Conservation (phyloP, 805 yeast species). For the Dipodascus albidus region DNA sequence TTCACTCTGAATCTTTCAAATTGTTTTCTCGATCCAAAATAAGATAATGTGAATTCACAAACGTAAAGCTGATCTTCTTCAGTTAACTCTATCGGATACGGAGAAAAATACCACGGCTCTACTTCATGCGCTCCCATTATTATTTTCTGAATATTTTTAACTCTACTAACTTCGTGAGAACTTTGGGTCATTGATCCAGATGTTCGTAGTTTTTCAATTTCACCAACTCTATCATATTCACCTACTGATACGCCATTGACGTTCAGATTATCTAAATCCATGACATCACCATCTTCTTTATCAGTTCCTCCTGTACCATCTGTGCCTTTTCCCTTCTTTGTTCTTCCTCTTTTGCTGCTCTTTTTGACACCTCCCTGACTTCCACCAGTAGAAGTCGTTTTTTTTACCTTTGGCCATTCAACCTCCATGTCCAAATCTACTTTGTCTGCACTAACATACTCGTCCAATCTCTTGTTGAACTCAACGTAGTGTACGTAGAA, state of each 20-base stretch:
- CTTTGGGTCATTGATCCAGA: conserved; percentile 97
- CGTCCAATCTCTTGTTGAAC: conserved; percentile 92
- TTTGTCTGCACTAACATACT: conserved; percentile 72
- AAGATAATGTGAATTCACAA: conserved; percentile 82
- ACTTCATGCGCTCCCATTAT: conserved; percentile 84
- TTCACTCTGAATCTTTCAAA: conserved; percentile 85
- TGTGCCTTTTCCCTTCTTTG: conserved; percentile 9
- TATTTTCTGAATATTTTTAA: conserved; percentile 67
- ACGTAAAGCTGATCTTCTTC: conserved; percentile 85
- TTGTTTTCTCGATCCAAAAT: conserved; percentile 81
- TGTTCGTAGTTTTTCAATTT: conserved; percentile 80
- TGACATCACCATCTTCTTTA: conserved; percentile 40
- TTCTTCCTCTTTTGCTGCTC: conserved; percentile 22
- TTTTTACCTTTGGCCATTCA: conserved; percentile 53
- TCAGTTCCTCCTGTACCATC: conserved; percentile 12
- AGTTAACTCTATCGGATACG: conserved; percentile 89
- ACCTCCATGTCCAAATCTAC: conserved; percentile 65
- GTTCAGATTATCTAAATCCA: conserved; percentile 75
- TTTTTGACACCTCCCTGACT: conserved; percentile 27
- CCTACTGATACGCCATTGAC: conserved; percentile 72
- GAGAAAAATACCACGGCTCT: conserved; percentile 98
- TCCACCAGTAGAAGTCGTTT: conserved; percentile 31
- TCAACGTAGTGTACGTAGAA: conserved; percentile 92
- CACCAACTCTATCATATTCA: conserved; percentile 77
- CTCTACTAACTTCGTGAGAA: conserved; percentile 75